Conservation (phyloP, 129 eudicot species). For the Lactuca sativa region DNA sequence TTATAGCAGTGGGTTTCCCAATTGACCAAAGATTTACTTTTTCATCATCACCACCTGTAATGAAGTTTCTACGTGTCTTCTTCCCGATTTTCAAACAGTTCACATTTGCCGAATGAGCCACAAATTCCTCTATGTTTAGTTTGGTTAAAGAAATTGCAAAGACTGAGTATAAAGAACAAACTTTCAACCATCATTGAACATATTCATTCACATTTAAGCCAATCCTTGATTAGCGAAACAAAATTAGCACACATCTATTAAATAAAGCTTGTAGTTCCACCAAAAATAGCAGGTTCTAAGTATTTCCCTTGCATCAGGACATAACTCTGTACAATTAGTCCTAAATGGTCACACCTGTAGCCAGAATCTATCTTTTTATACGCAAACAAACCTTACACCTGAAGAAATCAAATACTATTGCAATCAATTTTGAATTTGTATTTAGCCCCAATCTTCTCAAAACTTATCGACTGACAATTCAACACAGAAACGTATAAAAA, state of each 20-base stretch:
- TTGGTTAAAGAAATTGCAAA: constrained; percentile 51
- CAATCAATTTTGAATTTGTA: not conserved
- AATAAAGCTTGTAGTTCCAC: constrained; percentile 12
- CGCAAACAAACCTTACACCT: not conserved
- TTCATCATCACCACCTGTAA: constrained; percentile 95
- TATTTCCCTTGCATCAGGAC: constrained; percentile 8
- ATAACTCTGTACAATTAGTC: not conserved
- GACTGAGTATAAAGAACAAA: constrained; percentile 10
- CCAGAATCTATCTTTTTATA: not conserved
- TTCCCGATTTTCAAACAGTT: constrained; percentile 81
- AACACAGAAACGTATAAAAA: not conserved
- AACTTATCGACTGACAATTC: not conserved
- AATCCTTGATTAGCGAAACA: not conserved
- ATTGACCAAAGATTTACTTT: constrained; percentile 87
- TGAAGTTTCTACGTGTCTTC: constrained; percentile 65
- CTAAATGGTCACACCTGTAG: not conserved
- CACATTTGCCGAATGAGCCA: constrained; percentile 90
- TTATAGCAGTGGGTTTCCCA: constrained; percentile 71
- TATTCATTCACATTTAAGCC: not conserved
- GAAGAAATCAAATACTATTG: constrained; percentile 20
- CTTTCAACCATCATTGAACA: constrained; percentile 14
- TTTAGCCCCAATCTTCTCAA: constrained; percentile 19
- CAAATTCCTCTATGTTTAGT: constrained; percentile 74
- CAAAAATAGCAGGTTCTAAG: not conserved
- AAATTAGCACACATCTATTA: not conserved